A percentile compares a stretch with the other conserved stretches of the same genome.
These are phyloP conservation scores for Fusarium floridanum DNA, from an alignment of 2,329 filamentous ascomycete genomes.

Conservation along the genomic window DNA sequence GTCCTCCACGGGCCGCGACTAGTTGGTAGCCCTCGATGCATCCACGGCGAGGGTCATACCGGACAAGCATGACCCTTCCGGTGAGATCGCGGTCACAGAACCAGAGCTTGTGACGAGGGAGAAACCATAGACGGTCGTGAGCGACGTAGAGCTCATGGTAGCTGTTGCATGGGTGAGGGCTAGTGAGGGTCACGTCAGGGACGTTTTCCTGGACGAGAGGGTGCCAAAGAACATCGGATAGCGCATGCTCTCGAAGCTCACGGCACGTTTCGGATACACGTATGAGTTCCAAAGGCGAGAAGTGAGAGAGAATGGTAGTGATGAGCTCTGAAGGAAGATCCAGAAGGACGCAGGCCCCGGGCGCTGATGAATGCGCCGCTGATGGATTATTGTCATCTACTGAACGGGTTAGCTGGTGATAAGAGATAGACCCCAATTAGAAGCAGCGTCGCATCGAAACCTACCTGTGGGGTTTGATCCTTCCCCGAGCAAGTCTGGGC, in stretches of 20 bases:
- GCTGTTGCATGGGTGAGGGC: slow-evolving; percentile 69
- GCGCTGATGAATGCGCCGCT: neutral
- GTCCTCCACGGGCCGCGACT: slow-evolving; percentile 71
- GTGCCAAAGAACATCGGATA: slow-evolving; percentile 80
- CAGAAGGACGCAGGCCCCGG: slow-evolving; percentile 54
- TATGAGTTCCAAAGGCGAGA: slow-evolving; percentile 75
- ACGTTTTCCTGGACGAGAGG: slow-evolving; percentile 76
- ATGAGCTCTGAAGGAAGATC: slow-evolving; percentile 81
- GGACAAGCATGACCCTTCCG: slow-evolving; percentile 81
- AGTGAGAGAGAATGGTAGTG: slow-evolving; percentile 75
- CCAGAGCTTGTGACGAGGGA: slow-evolving; percentile 85
- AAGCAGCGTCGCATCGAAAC: neutral
- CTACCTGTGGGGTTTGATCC: neutral
- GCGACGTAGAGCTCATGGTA: slow-evolving; percentile 80
- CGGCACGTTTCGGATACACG: slow-evolving; percentile 72
- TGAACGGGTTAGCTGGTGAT: neutral
- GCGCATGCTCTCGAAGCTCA: slow-evolving; percentile 68
- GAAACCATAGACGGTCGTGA: slow-evolving; percentile 87
- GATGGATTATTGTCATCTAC: neutral
- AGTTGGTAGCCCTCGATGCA: slow-evolving; percentile 86
- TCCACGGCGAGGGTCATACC: slow-evolving; percentile 79
- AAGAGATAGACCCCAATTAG: neutral
- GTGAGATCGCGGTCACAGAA: slow-evolving; percentile 81
- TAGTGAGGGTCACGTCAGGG: slow-evolving; percentile 65
- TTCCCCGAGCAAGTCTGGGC: neutral